phyloP scores from a whole-genome alignment of 805 yeast species.

The Kuraishia cidri region DNA sequence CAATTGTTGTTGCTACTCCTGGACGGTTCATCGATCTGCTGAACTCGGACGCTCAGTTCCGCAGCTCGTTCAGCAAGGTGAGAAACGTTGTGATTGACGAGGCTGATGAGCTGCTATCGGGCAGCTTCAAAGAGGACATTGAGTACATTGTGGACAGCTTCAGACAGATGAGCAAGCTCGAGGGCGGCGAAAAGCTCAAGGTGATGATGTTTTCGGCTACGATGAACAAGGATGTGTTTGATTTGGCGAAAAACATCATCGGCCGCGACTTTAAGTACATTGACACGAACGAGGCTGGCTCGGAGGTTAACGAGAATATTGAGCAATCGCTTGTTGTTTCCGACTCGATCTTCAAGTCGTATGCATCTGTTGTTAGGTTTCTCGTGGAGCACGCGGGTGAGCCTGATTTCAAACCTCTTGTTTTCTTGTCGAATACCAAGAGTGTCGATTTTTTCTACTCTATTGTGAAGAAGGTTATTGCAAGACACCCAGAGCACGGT shows the following conservation, averaged over 20 bases:
- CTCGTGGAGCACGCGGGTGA: conserved; percentile 25
- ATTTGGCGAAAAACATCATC: conserved; percentile 53
- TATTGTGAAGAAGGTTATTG: conserved; percentile 20
- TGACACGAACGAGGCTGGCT: conserved; percentile 52
- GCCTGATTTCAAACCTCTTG: conserved; percentile 61
- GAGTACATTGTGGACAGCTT: conserved; percentile 44
- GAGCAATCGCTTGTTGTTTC: conserved; percentile 57
- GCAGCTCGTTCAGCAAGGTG: conserved; percentile 39
- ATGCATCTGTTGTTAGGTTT: conserved; percentile 46
- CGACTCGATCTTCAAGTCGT: conserved; percentile 44
- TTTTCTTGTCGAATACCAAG: conserved; percentile 74
- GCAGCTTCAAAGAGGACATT: conserved; percentile 67
- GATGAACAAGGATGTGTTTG: conserved; percentile 56
- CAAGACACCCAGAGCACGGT: conserved; percentile 10
- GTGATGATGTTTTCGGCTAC: conserved; percentile 86
- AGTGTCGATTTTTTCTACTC: conserved; percentile 51
- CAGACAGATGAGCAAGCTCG: conserved; percentile 17
- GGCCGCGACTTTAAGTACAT: conserved; percentile 46
- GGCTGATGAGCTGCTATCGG: conserved; percentile 81
- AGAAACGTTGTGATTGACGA: conserved; percentile 76
- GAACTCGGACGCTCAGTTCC: conserved; percentile 30
- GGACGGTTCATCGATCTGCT: conserved; percentile 71
- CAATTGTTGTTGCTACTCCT: conserved; percentile 80
- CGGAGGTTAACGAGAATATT: conserved; percentile 63
- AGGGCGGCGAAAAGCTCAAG: conserved; percentile 33